Evolutionary conservation across 1,284 basidiomycete species (phyloP).

Genomic region (Entoloma clypeatum): DNA sequence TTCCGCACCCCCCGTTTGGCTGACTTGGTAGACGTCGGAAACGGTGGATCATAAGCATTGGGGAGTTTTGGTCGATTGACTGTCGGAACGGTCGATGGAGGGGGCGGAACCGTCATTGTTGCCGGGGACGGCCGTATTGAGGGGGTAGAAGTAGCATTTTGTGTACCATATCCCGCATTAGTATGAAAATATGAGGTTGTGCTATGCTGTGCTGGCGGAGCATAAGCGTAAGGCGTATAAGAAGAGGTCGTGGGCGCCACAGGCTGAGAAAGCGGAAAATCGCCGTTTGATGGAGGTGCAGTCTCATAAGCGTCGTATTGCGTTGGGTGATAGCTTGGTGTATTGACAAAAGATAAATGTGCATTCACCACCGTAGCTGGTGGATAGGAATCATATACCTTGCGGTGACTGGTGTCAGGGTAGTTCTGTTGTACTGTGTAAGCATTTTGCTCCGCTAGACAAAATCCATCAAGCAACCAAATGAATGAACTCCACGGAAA

Average conservation of each 20-base stretch:
- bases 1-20: slow-evolving; percentile 34
- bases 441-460: slow-evolving; percentile 7
- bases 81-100: slow-evolving; percentile 34
- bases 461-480: slow-evolving; percentile 1
- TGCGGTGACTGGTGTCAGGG: slow-evolving; percentile 1
- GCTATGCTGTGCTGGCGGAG: slow-evolving; percentile 14
- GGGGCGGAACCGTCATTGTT: slow-evolving; percentile 27
- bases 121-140: slow-evolving; percentile 12
- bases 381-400: slow-evolving; percentile 30
- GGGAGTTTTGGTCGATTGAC: slow-evolving; percentile 57
- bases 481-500: neutral
- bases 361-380: slow-evolving; percentile 26
- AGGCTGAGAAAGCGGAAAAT: slow-evolving; percentile 9
- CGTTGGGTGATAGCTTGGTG: neutral
- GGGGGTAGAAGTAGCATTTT: slow-evolving; percentile 17
- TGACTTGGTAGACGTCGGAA: slow-evolving; percentile 53
- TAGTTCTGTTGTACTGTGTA: slow-evolving; percentile 11
- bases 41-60: slow-evolving; percentile 79
- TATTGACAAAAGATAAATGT: slow-evolving; percentile 8
- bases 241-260: slow-evolving; percentile 6
- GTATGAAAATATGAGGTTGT: too few species aligned
- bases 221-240: slow-evolving; percentile 12
- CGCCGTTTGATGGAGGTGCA: slow-evolving; percentile 6
- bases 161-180: too few species aligned
- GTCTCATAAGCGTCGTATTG: slow-evolving; percentile 8